Conservation (phyloP, 257 asterid species). For the Lavandula angustifolia region DNA sequence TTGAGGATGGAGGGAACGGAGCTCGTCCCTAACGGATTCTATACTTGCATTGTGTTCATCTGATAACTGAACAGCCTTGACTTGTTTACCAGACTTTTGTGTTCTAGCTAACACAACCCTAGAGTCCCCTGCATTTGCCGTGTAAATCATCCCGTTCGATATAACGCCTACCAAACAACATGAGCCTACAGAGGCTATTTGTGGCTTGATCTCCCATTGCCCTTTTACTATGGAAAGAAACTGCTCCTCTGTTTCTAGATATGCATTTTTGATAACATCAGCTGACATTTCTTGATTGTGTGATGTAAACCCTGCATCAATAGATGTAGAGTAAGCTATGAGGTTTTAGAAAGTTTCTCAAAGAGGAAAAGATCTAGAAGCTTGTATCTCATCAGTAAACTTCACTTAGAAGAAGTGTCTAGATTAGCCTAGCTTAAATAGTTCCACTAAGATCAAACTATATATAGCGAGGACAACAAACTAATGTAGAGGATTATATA, state of each 20-base stretch:
- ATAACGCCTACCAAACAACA: slow-evolving; percentile 79
- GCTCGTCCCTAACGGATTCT: slow-evolving; percentile 68
- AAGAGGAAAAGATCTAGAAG: too few species aligned
- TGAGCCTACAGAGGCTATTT: slow-evolving; percentile 82
- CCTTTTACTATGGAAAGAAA: slow-evolving; percentile 63
- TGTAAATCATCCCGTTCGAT: slow-evolving; percentile 59
- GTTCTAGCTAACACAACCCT: slow-evolving; percentile 69
- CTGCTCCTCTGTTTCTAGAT: slow-evolving; percentile 74
- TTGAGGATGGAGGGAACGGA: slow-evolving; percentile 65
- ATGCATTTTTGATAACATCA: slow-evolving; percentile 65
- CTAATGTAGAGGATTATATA: background rate
- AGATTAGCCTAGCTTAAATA: background rate
- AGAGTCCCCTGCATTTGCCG: slow-evolving; percentile 87
- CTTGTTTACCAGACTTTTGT: slow-evolving; percentile 44
- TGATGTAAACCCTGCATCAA: slow-evolving; percentile 65
- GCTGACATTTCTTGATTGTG: slow-evolving; percentile 74
- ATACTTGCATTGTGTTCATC: slow-evolving; percentile 71
- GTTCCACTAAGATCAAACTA: background rate
- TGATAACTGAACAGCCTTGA: slow-evolving; percentile 74
- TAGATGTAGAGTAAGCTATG: slow-evolving; percentile 40
- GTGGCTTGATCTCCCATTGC: slow-evolving; percentile 68
- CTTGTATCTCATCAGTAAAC: too few species aligned
- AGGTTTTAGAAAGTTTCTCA: slow-evolving; percentile 29
- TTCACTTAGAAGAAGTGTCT: background rate
- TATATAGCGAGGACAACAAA: background rate